phyloP scores from a whole-genome alignment of 73 alveolate genomes.

The Stentor coeruleus region DNA sequence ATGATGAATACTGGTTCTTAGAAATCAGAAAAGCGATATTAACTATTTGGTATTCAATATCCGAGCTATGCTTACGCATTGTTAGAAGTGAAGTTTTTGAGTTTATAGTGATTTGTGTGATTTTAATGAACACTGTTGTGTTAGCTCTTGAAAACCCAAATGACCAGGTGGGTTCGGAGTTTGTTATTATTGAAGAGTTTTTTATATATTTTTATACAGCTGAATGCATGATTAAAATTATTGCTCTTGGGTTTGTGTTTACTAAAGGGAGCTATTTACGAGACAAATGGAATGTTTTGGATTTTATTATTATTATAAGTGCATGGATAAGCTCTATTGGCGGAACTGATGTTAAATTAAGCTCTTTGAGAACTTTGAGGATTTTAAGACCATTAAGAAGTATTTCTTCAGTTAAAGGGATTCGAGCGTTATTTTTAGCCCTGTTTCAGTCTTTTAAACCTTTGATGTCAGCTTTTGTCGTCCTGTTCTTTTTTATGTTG shows the following conservation, averaged over 20 bases:
- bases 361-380: slow-evolving; percentile 48
- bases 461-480: slow-evolving; percentile 35
- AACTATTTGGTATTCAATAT: neutral
- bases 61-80: slow-evolving; percentile 5
- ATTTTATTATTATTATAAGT: slow-evolving; percentile 60
- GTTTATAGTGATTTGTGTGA: neutral
- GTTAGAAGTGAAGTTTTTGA: slow-evolving; percentile 31
- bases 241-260: slow-evolving; percentile 65
- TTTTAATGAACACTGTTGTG: slow-evolving; percentile 31
- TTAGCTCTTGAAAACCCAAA: slow-evolving; percentile 28
- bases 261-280: slow-evolving; percentile 53
- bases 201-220: slow-evolving; percentile 48
- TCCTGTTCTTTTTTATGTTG: slow-evolving; percentile 37
- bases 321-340: slow-evolving; percentile 36
- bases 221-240: slow-evolving; percentile 54
- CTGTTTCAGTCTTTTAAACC: slow-evolving; percentile 40
- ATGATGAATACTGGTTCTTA: neutral
- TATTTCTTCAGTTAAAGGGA: slow-evolving; percentile 40
- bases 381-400: slow-evolving; percentile 53
- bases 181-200: slow-evolving; percentile 23
- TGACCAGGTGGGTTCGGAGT: neutral
- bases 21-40: slow-evolving; percentile 6
- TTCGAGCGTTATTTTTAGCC: slow-evolving; percentile 40
- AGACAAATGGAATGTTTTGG: slow-evolving; percentile 77
- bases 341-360: slow-evolving; percentile 30